Conservation (phyloP, 345 rosid species). For the Melaleuca alternifolia region DNA sequence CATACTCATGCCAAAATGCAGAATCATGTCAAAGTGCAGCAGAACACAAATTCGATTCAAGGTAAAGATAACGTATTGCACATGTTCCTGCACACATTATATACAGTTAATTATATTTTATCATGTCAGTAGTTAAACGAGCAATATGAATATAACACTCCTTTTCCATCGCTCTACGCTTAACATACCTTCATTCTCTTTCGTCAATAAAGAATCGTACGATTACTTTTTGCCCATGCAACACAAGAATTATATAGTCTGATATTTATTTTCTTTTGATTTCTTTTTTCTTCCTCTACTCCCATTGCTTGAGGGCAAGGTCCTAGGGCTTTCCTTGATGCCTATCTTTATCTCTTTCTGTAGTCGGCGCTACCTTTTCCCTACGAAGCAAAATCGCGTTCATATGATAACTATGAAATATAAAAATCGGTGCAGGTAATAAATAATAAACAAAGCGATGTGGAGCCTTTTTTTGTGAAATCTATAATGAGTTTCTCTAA, state of each 20-base stretch:
- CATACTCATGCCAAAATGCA: not conserved
- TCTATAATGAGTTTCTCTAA: not conserved
- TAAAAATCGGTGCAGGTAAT: not conserved
- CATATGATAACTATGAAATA: not conserved
- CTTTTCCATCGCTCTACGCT: not conserved
- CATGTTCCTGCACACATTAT: not conserved
- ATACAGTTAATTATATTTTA: not conserved
- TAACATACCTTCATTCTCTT: not conserved
- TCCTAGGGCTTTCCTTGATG: not conserved
- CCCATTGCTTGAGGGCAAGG: not conserved
- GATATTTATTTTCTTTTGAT: not conserved
- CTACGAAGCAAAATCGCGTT: not conserved
- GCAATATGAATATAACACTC: not conserved
- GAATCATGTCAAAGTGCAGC: not conserved
- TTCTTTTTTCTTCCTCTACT: not conserved
- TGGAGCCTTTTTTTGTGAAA: not conserved
- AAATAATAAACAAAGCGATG: not conserved
- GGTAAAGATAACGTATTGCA: not conserved
- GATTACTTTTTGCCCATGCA: not conserved
- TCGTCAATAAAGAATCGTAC: not conserved
- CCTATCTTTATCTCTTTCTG: not conserved
- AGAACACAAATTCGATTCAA: not conserved
- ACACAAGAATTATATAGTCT: not conserved
- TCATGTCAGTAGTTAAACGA: not conserved
- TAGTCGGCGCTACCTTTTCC: not conserved